These are phyloP conservation scores for Coemansia sp. DNA, from an alignment of 192 early-diverging fungal genomes.

Conservation along the genomic window DNA sequence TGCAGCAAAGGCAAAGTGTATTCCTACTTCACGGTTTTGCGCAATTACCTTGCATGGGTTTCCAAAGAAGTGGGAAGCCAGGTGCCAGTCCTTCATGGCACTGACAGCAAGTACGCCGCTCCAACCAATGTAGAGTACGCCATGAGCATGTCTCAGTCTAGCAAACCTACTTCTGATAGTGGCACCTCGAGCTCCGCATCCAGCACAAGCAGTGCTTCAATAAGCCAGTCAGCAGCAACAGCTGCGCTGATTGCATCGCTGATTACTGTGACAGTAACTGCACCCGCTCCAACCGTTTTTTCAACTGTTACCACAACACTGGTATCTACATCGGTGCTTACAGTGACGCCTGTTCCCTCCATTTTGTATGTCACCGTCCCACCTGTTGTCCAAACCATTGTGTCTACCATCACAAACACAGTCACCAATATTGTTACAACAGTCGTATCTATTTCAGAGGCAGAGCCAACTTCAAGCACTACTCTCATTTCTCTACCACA, in stretches of 20 bases:
- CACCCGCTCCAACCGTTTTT: not conserved
- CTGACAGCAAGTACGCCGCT: not conserved
- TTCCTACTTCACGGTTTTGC: not conserved
- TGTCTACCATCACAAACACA: not conserved
- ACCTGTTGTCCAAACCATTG: not conserved
- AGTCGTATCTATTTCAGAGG: not conserved
- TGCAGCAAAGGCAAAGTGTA: not conserved
- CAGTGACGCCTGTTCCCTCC: not conserved
- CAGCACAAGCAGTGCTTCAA: not conserved
- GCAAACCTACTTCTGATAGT: not conserved
- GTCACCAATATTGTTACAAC: not conserved
- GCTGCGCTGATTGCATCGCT: not conserved
- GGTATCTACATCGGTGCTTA: not conserved
- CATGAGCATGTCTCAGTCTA: not conserved
- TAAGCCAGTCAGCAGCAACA: not conserved
- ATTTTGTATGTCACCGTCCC: not conserved
- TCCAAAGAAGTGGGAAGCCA: not conserved
- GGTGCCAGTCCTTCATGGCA: not conserved
- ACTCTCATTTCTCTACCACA: not conserved
- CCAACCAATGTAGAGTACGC: not conserved
- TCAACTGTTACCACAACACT: not conserved
- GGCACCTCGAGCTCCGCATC: not conserved
- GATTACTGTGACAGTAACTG: not conserved
- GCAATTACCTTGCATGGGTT: conserved; percentile 1
- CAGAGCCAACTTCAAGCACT: not conserved